Conservation (phyloP, 139 green algal species). For the Zygnema circumcarinatum region DNA sequence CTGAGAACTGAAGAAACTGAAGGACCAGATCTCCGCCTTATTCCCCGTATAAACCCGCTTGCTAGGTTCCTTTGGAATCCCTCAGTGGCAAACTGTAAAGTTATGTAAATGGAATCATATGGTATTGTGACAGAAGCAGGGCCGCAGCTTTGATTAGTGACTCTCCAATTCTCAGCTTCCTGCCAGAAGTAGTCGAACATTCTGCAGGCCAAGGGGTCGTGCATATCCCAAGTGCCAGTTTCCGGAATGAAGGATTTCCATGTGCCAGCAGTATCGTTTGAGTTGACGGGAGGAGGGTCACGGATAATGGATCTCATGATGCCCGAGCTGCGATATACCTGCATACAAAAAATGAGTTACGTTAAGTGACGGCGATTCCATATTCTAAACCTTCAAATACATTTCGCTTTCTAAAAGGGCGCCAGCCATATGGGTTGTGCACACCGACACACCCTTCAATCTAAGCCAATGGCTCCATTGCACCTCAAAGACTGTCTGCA, state of each 20-base stretch:
- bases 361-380: neutral
- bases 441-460: neutral
- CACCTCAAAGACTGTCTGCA: neutral
- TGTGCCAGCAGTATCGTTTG: neutral
- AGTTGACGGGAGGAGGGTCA: neutral
- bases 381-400: too few species aligned
- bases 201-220: neutral
- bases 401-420: too few species aligned
- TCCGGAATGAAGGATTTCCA: neutral
- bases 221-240: neutral
- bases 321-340: neutral
- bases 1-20: neutral
- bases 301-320: neutral
- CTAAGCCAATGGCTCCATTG: neutral
- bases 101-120: neutral
- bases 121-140: neutral
- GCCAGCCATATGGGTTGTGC: neutral
- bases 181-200: neutral
- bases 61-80: neutral
- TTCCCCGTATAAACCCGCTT: neutral
- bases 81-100: neutral
- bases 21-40: neutral
- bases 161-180: neutral
- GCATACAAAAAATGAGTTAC: neutral
- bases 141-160: neutral